Conservation (phyloP, 345 rosid species). For the Syzygium jambos region DNA sequence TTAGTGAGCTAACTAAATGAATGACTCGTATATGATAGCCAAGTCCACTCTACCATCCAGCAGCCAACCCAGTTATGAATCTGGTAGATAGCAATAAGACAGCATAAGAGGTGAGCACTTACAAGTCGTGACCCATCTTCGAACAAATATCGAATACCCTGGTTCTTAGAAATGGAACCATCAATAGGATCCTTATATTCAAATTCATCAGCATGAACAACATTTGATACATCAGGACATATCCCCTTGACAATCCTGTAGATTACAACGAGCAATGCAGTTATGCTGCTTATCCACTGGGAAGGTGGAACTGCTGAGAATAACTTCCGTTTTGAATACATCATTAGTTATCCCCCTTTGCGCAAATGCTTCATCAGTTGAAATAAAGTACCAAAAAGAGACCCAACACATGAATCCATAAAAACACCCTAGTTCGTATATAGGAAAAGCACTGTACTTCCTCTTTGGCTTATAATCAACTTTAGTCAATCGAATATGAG, state of each 20-base stretch:
- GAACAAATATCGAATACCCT: constrained; percentile 88
- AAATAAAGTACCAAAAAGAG: neutral
- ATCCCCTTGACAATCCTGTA: constrained; percentile 63
- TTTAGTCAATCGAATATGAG: neutral
- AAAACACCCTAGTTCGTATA: neutral
- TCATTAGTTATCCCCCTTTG: neutral
- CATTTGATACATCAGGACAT: constrained; percentile 59
- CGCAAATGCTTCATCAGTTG: neutral
- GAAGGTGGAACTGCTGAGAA: neutral
- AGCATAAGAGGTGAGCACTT: constrained; percentile 13
- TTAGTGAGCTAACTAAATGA: neutral
- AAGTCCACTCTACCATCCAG: neutral
- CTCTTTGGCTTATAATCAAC: neutral
- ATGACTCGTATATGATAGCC: neutral
- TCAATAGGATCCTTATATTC: constrained; percentile 97
- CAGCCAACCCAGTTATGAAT: neutral
- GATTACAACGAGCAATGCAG: neutral
- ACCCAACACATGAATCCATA: neutral
- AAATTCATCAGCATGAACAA: constrained; percentile 77
- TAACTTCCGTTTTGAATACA: neutral
- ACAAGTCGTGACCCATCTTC: constrained; percentile 95
- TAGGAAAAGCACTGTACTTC: neutral
- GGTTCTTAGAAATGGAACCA: constrained; percentile 87
- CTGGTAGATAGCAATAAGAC: neutral
- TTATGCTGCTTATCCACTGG: neutral